Evolutionary conservation across 306 rosid species (phyloP), one percentile per base, ranked within the genome.

Genomic region (Senna siamea): DNA sequence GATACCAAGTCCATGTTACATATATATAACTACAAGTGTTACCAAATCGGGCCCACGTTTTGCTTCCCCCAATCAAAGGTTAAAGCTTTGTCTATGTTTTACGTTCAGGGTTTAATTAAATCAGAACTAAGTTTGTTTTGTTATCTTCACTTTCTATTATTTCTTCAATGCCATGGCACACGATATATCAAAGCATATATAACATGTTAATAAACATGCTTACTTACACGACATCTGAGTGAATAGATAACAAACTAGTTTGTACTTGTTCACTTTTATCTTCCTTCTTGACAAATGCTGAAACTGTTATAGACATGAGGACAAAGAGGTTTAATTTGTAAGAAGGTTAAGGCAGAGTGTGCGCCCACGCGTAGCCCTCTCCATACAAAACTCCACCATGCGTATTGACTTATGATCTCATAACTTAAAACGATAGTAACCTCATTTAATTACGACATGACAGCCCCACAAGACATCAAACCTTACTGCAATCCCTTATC

Each of bases 391-490:
- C 78, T 70, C 66, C 37, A 74, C 78, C 70, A 69, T 51, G 76
- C 75, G 77, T 61, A 76, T 76, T 83, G 87, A 83, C 87, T 76
- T 64, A 0, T 61, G 66, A 47, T 52, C 73, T 12, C 50, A 75
- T 66, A 53, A 46, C 73, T 26, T 62, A 72, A 79, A 59, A 60
- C 73, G 51, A 23, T 38, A 58, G 52, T 32, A 18, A 75, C 58
- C 78, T 78, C 78, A 65, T 63, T 57, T 17, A 54, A 60, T 61
- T 37, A 41, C 17, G 69, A 79, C 83, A 70, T 58, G 7, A 59
- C 19, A 41, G 28, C 58, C 76, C 79, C 78, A 32, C 17, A 22
- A 30, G 17, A 26, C 22, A 13, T 70, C 73, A 51, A 34, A 66
- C 37, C n/a, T 53, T 34, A 68, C 59, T 52, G 9, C 59, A 52